Evolutionary conservation across 2,329 filamentous ascomycete genomes (phyloP), one percentile per base, ranked within the genome.

Genomic region (Penicillium italicum): DNA sequence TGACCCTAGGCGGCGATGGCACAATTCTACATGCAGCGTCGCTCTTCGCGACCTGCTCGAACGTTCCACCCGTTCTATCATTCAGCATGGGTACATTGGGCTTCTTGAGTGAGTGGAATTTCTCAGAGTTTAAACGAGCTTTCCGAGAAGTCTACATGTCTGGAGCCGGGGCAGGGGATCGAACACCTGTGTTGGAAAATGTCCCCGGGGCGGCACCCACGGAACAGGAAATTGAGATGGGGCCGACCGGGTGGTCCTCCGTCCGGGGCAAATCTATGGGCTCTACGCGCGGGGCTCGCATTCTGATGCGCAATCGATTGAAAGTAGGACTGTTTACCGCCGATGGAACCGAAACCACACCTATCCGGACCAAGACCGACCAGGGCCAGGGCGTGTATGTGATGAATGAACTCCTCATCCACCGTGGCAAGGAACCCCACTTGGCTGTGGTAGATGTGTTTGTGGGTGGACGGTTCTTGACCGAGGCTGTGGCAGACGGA

Each of bases 21-120:
- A 96, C 91, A 2, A 93, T 96, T 51, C 75, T 96, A 44, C 89
- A 90, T 57, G 91, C 91, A 0, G 88, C 90, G 2, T 92, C 89
- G 51, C 81, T 97, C 5, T 97, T 95, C 76, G 91, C 91, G 56
- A 87, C 90, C 36, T 86, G 89, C 42, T 80, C 83, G 2, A 85
- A 85, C 41, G 93, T 99, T 0, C 94, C 94, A 0, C 94, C 94
- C 0, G 89, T 99, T 33, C 79, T 99, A 8, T 91, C 90, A 1
- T 99, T 99, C 70, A 96, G 91, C 70, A 97, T 99, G 90, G 94
- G 94, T 6, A 95, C 93, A 0, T 78, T 99, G 0, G 94, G 94
- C 0, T 99, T 99, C 64, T 77, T 99, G 8, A 92, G 93, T 16
- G 93, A 97, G 74, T 99, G 93, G 92, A 95, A 94, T 66, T 97